Percentiles rank a stretch among this genome's conserved stretches.
These are phyloP conservation scores for Fusarium sp. DNA, from an alignment of 2,329 filamentous ascomycete species.

Conservation along the genomic window DNA sequence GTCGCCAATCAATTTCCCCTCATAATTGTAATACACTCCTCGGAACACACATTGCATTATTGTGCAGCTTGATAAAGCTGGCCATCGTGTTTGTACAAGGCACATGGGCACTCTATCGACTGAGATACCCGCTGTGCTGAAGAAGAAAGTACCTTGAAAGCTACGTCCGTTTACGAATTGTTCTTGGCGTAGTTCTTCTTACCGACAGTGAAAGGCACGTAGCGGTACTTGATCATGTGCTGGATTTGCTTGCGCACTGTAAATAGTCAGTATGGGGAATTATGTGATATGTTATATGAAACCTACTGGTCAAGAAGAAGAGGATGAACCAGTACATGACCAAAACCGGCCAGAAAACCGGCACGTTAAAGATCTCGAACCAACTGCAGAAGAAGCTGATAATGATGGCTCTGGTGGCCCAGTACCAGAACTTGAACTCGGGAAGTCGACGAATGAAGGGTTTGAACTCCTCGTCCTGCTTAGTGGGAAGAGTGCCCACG, in stretches of 20 bases:
- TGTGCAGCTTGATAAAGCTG: slow-evolving; percentile 43
- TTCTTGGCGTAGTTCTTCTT: slow-evolving; percentile 83
- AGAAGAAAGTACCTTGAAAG: slow-evolving; percentile 30
- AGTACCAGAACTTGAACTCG: slow-evolving; percentile 99
- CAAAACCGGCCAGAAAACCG: slow-evolving; percentile 98
- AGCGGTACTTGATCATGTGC: slow-evolving; percentile 99
- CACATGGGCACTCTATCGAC: slow-evolving; percentile 31
- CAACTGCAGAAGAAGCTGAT: slow-evolving; percentile 91
- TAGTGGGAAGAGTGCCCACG: slow-evolving; percentile 85
- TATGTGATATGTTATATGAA: not conserved
- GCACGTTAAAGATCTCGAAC: slow-evolving; percentile 95
- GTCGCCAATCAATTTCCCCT: slow-evolving; percentile 32
- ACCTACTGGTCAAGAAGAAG: slow-evolving; percentile 93
- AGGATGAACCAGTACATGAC: slow-evolving; percentile 99
- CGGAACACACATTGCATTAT: slow-evolving; percentile 45
- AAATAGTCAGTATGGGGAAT: slow-evolving; percentile 6
- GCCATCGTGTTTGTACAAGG: slow-evolving; percentile 45
- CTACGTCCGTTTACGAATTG: slow-evolving; percentile 57
- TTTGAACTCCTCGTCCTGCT: slow-evolving; percentile 96
- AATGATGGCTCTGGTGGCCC: slow-evolving; percentile 85
- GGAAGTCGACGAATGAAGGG: slow-evolving; percentile 96
- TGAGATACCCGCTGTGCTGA: slow-evolving; percentile 33
- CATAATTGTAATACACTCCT: slow-evolving; percentile 42
- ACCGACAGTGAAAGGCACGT: slow-evolving; percentile 92
- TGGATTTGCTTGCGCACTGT: slow-evolving; percentile 98